phyloP scores from a whole-genome alignment of 2,329 filamentous ascomycete species.

The Xylariaceae sp. region DNA sequence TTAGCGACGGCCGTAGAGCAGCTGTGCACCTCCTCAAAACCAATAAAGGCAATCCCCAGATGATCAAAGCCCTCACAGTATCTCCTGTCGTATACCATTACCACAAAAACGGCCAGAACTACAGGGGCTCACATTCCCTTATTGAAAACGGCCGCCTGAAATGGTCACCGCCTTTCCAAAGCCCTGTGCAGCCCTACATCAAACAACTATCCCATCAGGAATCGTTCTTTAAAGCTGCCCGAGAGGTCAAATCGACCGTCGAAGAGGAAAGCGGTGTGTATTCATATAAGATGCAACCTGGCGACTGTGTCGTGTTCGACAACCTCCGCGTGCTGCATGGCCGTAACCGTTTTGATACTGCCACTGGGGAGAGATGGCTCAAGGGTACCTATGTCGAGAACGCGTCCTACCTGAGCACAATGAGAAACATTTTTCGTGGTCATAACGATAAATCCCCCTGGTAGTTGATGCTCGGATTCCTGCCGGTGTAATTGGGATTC shows the following conservation, averaged over 20 bases:
- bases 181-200: constrained; percentile 28
- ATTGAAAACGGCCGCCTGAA: constrained; percentile 45
- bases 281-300: constrained; percentile 69
- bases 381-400: constrained; percentile 74
- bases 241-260: constrained; percentile 55
- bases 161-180: constrained; percentile 82
- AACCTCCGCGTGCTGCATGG: constrained; percentile 85
- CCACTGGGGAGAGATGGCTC: constrained; percentile 70
- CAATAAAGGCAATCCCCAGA: constrained; percentile 7
- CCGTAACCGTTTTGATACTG: constrained; percentile 66
- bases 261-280: constrained; percentile 58
- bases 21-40: constrained; percentile 38
- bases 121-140: constrained; percentile 55
- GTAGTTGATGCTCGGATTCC: too few relatives aligned
- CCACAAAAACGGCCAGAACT: constrained; percentile 58
- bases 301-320: constrained; percentile 91
- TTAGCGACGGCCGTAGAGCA: constrained; percentile 70
- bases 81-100: constrained; percentile 56
- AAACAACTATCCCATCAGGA: constrained; percentile 8
- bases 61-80: constrained; percentile 37
- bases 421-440: too few relatives aligned
- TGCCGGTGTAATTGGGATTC: too few relatives aligned
- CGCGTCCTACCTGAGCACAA: constrained; percentile 32
- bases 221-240: constrained; percentile 47
- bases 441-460: too few relatives aligned